Base-by-base conservation (phyloP, 2,329 filamentous ascomycete species). In the Tolypocladium pustulatum region DNA sequence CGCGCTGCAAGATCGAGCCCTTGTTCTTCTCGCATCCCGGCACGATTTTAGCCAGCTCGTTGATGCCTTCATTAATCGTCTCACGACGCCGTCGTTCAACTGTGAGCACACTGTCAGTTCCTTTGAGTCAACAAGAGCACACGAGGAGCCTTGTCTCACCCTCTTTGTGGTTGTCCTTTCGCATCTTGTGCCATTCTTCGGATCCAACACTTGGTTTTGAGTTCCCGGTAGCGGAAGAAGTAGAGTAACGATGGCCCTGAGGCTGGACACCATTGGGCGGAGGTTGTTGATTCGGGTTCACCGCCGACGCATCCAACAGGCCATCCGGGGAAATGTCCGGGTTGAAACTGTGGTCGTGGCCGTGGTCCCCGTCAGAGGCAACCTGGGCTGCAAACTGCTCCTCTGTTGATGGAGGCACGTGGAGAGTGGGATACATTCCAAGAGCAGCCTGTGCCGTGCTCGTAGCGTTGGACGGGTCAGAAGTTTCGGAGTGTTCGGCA, bases 1-100 rank as follows among this genome's bases (percentile, higher is more conserved):
- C 91, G 38, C 93, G 90, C 70, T 95, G 90, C 41, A 99, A 79
- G 63, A 99, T 97, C 2, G 91, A 95, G 0, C 94, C 94, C 75
- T 99, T 99, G 79, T 99, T 97, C 81, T 97, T 99, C 75, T 99
- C 94, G 68, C 93, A 97, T 17, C 91, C 91, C 0, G 94, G 94
- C 0, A 99, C 94, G 64, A 99, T 96, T 77, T 97, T 97, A 65
- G 93, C 90, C 36, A 99, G 84, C 73, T 97, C 94, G 69, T 97
- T 97, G 66, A 99, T 99, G 55, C 94, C 94, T 75, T 99, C 94
- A 65, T 99, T 99, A 72, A 99, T 99, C 0, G 94, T 97, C 75
- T 99, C 94, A 63, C 94, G 90, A 52, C 94, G 91, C 60, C 94
- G 90, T 61, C 94, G 91, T 76, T 99, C 94, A 62, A 99, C 94